Percentiles rank a stretch among this genome's conserved stretches.
These are phyloP conservation scores for Drosera capensis DNA, from an alignment of 148 eudicot species.

Conservation along the genomic window DNA sequence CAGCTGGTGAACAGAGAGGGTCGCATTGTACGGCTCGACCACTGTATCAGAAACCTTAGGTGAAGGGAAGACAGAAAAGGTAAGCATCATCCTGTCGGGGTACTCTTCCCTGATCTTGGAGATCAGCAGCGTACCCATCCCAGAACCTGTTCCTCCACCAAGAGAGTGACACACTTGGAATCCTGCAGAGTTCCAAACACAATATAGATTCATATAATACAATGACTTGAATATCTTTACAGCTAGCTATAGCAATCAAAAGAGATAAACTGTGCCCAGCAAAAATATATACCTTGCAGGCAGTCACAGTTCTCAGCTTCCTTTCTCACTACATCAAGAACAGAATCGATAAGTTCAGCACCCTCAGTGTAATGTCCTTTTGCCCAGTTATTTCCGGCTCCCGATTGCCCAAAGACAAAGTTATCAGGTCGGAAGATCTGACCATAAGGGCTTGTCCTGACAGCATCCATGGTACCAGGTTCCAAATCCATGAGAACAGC, in stretches of 20 bases:
- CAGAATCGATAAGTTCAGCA: constrained; percentile 74
- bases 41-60: constrained; percentile 55
- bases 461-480: constrained; percentile 86
- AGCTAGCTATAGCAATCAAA: too few species aligned
- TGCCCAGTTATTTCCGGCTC: constrained; percentile 77
- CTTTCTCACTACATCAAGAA: constrained; percentile 79
- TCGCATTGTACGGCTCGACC: constrained; percentile 71
- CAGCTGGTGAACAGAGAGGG: constrained; percentile 67
- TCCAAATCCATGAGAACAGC: constrained; percentile 84
- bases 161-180: constrained; percentile 61
- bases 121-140: constrained; percentile 63
- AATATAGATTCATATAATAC: too few species aligned
- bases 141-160: constrained; percentile 64
- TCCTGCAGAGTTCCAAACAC: constrained; percentile 14
- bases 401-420: constrained; percentile 71
- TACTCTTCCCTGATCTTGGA: constrained; percentile 64
- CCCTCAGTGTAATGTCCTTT: constrained; percentile 85
- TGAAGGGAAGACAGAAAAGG: constrained; percentile 41
- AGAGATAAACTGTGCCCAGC: neutral
- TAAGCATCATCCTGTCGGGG: constrained; percentile 55
- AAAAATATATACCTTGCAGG: constrained; percentile 45
- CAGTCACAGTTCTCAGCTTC: constrained; percentile 84
- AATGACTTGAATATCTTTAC: too few species aligned
- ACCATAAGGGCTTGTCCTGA: constrained; percentile 67
- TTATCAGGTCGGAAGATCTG: constrained; percentile 80